A percentile compares a stretch with the other conserved stretches of the same genome.
Conservation (phyloP, 306 rosid species). For the Acacia confusa region DNA sequence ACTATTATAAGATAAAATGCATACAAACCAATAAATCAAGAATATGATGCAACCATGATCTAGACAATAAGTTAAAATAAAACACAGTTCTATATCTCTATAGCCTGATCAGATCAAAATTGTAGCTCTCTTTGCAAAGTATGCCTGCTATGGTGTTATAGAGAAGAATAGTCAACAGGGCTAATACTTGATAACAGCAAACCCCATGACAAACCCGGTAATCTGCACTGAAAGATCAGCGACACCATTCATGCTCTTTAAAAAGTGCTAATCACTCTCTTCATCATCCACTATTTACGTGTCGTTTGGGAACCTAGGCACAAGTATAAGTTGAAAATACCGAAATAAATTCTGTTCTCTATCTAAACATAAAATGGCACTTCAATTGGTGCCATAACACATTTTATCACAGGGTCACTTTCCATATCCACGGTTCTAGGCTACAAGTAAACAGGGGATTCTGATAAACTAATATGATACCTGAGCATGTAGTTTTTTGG, state of each 20-base stretch:
- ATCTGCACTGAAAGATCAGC: neutral
- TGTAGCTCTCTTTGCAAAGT: neutral
- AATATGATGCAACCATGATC: no score
- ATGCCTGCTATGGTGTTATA: neutral
- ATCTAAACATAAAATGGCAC: neutral
- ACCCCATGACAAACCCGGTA: neutral
- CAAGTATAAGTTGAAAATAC: neutral
- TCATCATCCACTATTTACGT: no score
- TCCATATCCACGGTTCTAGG: neutral
- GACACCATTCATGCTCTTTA: neutral
- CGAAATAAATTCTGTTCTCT: neutral
- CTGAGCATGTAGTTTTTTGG: neutral
- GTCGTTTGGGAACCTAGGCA: neutral
- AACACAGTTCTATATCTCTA: no score
- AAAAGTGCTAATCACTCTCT: no score
- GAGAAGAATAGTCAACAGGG: neutral
- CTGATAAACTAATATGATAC: slow-evolving; percentile 10
- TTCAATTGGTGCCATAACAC: neutral
- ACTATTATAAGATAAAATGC: neutral
- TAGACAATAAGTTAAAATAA: no score
- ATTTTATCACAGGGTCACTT: neutral
- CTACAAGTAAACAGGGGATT: neutral
- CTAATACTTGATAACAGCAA: neutral
- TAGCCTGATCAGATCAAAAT: neutral
- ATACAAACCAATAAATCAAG: neutral